Evolutionary conservation across 805 yeast species (phyloP), one percentile per base, ranked within the genome.

Genomic region (Suhomyces prunicola): DNA sequence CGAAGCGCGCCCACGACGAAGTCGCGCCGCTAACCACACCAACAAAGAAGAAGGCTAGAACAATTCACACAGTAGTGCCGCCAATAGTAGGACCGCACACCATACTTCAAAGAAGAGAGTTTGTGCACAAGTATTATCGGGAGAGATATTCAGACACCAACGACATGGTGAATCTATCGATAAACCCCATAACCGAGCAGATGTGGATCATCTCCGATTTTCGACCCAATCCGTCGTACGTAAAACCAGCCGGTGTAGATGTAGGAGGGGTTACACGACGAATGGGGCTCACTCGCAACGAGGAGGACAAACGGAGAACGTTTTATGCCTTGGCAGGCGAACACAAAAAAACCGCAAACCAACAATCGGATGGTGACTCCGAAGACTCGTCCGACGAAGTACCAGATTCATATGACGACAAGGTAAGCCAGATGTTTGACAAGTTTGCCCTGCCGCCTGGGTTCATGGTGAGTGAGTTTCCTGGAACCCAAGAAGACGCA

Each of bases 371-470:
- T 29, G 47, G 22, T 40, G 41, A 44, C 27, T 26, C 27, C 15
- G 51, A 45, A 7, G 31, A 42, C 2, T 22, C 27, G n/a, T 19
- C 10, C 17, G 31, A 42, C 12, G 19, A 42, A 23, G 19, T 13
- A 24, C 29, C 27, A 6, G 31, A 42, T 24, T 24, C 52, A 8
- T 55, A 47, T 36, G 64, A 64, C n/a, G 60, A 58, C 12, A 61
- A 59, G 6, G 51, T 59, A 57, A 65, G 58, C 58, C 77, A 73
- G 57, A 56, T 71, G 7, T 70, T 64, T 59, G 76, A 72, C 55
- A 69, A 68, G 54, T 66, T 70, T 47, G 71, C 71, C 50, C 66
- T 72, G 5, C 77, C 77, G 2, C 76, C 76, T 2, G 76, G 77
- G 15, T 73, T 68, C 54, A 72, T 72, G 75, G 56, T 58, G 17